Evolutionary conservation across 768 basidiomycete genomes (phyloP).

Genomic region (Hemileccinum impolitum): DNA sequence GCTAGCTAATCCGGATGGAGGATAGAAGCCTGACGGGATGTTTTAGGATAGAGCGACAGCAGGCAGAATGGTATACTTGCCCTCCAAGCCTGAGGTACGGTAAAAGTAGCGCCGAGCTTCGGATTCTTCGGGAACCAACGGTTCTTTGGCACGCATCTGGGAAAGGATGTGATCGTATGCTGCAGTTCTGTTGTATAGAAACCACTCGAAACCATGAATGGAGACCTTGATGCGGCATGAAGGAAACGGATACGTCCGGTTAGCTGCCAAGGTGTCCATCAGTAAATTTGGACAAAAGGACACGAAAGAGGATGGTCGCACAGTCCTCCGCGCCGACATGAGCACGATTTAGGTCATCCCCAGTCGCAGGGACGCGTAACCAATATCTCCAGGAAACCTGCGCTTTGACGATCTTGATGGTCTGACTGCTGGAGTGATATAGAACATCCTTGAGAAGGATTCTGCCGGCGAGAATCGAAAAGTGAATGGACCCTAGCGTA

Average conservation of each 20-base stretch:
- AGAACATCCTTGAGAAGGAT: slow-evolving; percentile 84
- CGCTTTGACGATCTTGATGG: slow-evolving; percentile 77
- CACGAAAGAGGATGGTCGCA: slow-evolving; percentile 32
- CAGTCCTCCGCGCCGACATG: slow-evolving; percentile 50
- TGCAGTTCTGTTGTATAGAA: slow-evolving; percentile 85
- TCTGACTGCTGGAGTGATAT: slow-evolving; percentile 93
- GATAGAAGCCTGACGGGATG: slow-evolving; percentile 17
- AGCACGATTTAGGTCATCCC: slow-evolving; percentile 57
- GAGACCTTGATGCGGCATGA: slow-evolving; percentile 81
- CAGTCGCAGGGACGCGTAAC: slow-evolving; percentile 77
- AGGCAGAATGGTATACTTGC: slow-evolving; percentile 21
- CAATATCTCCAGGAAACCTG: slow-evolving; percentile 94
- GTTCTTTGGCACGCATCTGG: slow-evolving; percentile 52
- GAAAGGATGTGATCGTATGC: slow-evolving; percentile 86
- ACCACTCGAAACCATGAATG: slow-evolving; percentile 88
- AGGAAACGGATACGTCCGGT: slow-evolving; percentile 36
- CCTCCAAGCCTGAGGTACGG: slow-evolving; percentile 38
- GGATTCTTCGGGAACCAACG: slow-evolving; percentile 14
- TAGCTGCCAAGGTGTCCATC: slow-evolving; percentile 27
- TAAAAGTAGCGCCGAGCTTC: slow-evolving; percentile 38
- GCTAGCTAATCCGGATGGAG: slow-evolving; percentile 24
- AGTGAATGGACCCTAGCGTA: slow-evolving; percentile 76
- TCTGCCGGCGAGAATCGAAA: slow-evolving; percentile 83
- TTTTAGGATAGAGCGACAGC: background rate
- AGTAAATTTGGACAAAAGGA: background rate